Percentiles rank a stretch among this genome's conserved stretches.
phyloP scores from a whole-genome alignment of 495 filamentous ascomycete genomes.

The Penicillium bovifimosum region DNA sequence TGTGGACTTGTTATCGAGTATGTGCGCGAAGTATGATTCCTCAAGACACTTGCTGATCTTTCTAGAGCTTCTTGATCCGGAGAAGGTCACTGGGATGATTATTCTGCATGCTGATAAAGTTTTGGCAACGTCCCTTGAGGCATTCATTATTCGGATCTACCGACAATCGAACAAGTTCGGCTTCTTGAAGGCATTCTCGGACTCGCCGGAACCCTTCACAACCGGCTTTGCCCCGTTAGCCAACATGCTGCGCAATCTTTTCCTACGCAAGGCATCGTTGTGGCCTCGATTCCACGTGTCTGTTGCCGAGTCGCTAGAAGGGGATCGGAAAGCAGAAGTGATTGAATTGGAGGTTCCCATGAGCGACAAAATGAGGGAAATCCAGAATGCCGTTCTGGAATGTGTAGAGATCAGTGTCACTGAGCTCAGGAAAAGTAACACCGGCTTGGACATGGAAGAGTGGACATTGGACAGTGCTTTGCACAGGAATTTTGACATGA shows the following conservation, averaged over 20 bases:
- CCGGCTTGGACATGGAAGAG: conserved; percentile 89
- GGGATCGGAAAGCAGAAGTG: conserved; percentile 88
- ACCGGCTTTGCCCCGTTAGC: conserved; percentile 83
- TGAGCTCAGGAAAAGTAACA: conserved; percentile 84
- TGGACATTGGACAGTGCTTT: conserved; percentile 96
- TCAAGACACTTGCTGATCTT: conserved; percentile 14
- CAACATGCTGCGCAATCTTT: conserved; percentile 89
- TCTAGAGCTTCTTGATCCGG: conserved; percentile 63
- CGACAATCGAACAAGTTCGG: conserved; percentile 87
- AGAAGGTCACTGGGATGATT: conserved; percentile 81
- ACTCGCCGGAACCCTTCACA: conserved; percentile 88
- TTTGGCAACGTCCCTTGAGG: conserved; percentile 83
- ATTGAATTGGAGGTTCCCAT: conserved; percentile 96
- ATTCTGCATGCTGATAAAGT: conserved; percentile 84
- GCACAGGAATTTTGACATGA: conserved; percentile 85
- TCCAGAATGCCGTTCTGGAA: conserved; percentile 91
- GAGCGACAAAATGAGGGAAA: conserved; percentile 88
- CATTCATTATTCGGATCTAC: conserved; percentile 91
- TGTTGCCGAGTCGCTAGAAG: conserved; percentile 83
- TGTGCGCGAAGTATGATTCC: neutral
- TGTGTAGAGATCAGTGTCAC: conserved; percentile 92
- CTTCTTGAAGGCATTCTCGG: conserved; percentile 95
- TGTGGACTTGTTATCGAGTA: conserved; percentile 80
- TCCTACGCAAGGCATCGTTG: conserved; percentile 78
- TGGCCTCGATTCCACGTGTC: conserved; percentile 95